These are phyloP conservation scores for Funneliformis caledonium DNA, from an alignment of 371 early-diverging fungal species.

Conservation along the genomic window DNA sequence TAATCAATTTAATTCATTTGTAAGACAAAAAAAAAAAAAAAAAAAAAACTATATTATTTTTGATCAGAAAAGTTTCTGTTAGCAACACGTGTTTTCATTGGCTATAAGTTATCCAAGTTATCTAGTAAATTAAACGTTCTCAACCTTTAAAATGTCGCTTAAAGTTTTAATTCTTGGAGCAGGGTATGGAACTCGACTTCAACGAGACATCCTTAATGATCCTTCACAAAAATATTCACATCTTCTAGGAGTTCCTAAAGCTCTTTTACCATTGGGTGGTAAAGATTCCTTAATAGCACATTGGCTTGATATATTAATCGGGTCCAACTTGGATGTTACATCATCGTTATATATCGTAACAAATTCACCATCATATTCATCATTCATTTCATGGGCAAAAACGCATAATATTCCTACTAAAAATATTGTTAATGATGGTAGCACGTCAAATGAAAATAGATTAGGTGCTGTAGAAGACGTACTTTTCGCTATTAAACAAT, in stretches of 20 bases:
- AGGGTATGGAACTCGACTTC: slow-evolving; percentile 64
- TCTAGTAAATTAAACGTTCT: too few species aligned
- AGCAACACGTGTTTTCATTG: too few species aligned
- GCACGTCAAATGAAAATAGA: slow-evolving; percentile 56
- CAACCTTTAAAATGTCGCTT: slow-evolving; percentile 3
- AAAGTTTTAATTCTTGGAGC: slow-evolving; percentile 60
- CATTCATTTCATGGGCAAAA: slow-evolving; percentile 58
- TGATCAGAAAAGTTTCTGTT: too few species aligned
- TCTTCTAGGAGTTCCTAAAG: slow-evolving; percentile 57
- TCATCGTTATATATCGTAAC: slow-evolving; percentile 52
- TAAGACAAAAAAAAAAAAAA: too few species aligned
- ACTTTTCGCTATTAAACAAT: slow-evolving; percentile 50
- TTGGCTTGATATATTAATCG: slow-evolving; percentile 54
- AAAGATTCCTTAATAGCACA: slow-evolving; percentile 58
- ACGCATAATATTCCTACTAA: slow-evolving; percentile 47
- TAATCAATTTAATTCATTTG: too few species aligned
- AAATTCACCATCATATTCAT: slow-evolving; percentile 52
- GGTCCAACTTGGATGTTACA: slow-evolving; percentile 38
- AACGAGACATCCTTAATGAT: slow-evolving; percentile 49
- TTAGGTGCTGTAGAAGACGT: slow-evolving; percentile 67
- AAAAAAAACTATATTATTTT: too few species aligned
- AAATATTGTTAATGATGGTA: slow-evolving; percentile 62
- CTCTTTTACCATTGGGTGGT: slow-evolving; percentile 54
- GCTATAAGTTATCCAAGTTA: too few species aligned
- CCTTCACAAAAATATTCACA: slow-evolving; percentile 46